Evolutionary conservation across 2,329 filamentous ascomycete genomes (phyloP).

Genomic region (Ceratocystis smalleyi): DNA sequence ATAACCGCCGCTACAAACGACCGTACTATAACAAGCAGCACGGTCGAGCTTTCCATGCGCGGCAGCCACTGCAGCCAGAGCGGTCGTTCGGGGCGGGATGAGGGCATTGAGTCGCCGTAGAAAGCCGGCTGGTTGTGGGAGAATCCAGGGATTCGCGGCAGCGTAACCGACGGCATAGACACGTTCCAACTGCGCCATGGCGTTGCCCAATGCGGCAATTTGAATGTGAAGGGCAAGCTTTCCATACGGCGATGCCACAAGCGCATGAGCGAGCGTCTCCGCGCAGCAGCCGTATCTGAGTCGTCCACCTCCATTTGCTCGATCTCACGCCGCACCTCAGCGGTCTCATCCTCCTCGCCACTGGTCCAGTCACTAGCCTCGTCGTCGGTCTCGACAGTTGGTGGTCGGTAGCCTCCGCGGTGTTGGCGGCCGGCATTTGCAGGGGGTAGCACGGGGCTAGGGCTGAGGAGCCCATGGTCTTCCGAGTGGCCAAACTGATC

Average conservation of each 20-base stretch:
- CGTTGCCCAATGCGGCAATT: slow-evolving; percentile 40
- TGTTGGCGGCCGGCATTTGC: slow-evolving; percentile 29
- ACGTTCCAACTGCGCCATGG: slow-evolving; percentile 34
- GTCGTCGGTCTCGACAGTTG: slow-evolving; percentile 65
- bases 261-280: slow-evolving; percentile 27
- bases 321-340: slow-evolving; percentile 62
- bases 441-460: slow-evolving; percentile 25
- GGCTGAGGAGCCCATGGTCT: slow-evolving; percentile 57
- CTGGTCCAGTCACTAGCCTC: slow-evolving; percentile 43
- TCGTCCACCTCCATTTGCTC: slow-evolving; percentile 81
- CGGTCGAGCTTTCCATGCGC: slow-evolving; percentile 25
- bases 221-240: slow-evolving; percentile 31
- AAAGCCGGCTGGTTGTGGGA: slow-evolving; percentile 1
- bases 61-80: slow-evolving; percentile 16
- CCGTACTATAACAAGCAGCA: slow-evolving; percentile 52
- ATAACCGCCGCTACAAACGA: slow-evolving; percentile 62
- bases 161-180: slow-evolving; percentile 32
- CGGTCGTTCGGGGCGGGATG: slow-evolving; percentile 8
- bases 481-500: slow-evolving; percentile 29
- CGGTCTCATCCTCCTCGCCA: slow-evolving; percentile 39
- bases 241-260: slow-evolving; percentile 13
- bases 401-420: slow-evolving; percentile 51
- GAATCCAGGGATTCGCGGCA: slow-evolving; percentile 27
- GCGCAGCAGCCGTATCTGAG: slow-evolving; percentile 42
- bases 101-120: slow-evolving; percentile 14